phyloP scores from a whole-genome alignment of 768 basidiomycete species.

The Glaciozyma antarctica region DNA sequence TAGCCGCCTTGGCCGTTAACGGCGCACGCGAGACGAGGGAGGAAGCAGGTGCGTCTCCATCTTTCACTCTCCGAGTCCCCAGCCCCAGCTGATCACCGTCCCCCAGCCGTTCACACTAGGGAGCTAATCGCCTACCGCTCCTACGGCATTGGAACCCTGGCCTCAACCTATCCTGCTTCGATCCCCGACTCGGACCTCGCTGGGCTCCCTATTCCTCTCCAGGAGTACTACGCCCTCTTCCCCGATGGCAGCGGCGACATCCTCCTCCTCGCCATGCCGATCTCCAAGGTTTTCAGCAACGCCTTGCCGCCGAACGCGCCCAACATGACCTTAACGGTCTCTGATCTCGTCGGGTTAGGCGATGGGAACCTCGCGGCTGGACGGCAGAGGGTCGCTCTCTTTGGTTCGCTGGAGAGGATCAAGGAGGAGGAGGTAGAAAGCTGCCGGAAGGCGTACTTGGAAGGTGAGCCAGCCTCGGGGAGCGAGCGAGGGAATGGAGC shows the following conservation, averaged over 20 bases:
- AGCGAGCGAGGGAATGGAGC: too few relatives aligned
- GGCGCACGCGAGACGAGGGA: conserved; percentile 22
- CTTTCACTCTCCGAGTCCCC: background rate
- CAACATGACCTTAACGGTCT: conserved; percentile 29
- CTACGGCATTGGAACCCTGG: conserved; percentile 13
- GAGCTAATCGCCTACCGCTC: conserved; percentile 27
- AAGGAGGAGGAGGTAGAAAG: conserved; percentile 8
- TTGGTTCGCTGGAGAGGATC: conserved; percentile 27
- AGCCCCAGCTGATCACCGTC: background rate
- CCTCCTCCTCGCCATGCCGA: conserved; percentile 30
- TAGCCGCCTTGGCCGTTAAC: background rate
- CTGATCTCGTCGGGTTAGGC: conserved; percentile 28
- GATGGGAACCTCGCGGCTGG: conserved; percentile 28
- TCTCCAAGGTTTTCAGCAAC: conserved; percentile 30
- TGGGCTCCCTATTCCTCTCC: conserved; percentile 23
- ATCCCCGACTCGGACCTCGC: background rate
- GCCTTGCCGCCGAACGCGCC: conserved; percentile 27
- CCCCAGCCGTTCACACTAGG: conserved; percentile 26
- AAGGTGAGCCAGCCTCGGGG: conserved; percentile 1
- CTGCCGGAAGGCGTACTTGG: conserved; percentile 18
- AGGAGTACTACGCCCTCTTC: conserved; percentile 31
- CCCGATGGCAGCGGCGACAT: conserved; percentile 29
- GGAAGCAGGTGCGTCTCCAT: conserved; percentile 19
- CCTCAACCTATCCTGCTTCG: conserved; percentile 18
- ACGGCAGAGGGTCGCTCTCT: conserved; percentile 26